Percentiles rank a stretch among this genome's conserved stretches.
Conservation (phyloP, 768 basidiomycete genomes). For the Amanita phalloides region DNA sequence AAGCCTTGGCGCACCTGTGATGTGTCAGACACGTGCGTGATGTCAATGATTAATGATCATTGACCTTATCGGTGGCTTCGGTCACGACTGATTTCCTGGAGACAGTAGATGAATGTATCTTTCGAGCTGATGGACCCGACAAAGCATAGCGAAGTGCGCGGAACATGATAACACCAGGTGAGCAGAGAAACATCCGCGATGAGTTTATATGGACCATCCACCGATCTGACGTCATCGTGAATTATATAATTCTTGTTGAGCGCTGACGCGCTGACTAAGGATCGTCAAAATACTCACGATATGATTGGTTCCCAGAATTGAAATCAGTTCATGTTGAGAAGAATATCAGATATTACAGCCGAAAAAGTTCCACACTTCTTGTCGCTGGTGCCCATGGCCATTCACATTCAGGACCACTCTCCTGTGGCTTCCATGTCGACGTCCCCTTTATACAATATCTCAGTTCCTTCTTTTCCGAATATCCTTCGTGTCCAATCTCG, state of each 20-base stretch:
- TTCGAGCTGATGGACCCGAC: constrained; percentile 12
- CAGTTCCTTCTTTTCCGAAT: constrained; percentile 35
- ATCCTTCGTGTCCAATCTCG: constrained; percentile 20
- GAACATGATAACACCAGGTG: neutral
- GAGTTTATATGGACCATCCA: neutral
- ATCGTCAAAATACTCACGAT: constrained; percentile 2
- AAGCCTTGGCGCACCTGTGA: constrained; percentile 31
- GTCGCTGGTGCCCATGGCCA: constrained; percentile 19
- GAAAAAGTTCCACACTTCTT: constrained; percentile 13
- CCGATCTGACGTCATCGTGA: neutral
- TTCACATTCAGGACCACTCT: constrained; percentile 25
- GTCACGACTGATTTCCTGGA: constrained; percentile 27
- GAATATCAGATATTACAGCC: constrained; percentile 6
- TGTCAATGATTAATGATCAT: too few species aligned
- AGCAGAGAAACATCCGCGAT: too few species aligned
- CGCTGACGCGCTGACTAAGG: neutral
- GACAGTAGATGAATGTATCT: constrained; percentile 24
- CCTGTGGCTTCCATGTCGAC: constrained; percentile 30
- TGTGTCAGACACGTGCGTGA: neutral
- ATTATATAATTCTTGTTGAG: too few species aligned
- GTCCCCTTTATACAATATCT: constrained; percentile 34
- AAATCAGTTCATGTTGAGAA: constrained; percentile 25
- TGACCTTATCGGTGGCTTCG: constrained; percentile 32
- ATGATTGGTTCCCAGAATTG: constrained; percentile 29
- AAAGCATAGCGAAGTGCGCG: constrained; percentile 13